Conservation (phyloP, 2,329 filamentous ascomycete species). For the Peltaster fructicola region DNA sequence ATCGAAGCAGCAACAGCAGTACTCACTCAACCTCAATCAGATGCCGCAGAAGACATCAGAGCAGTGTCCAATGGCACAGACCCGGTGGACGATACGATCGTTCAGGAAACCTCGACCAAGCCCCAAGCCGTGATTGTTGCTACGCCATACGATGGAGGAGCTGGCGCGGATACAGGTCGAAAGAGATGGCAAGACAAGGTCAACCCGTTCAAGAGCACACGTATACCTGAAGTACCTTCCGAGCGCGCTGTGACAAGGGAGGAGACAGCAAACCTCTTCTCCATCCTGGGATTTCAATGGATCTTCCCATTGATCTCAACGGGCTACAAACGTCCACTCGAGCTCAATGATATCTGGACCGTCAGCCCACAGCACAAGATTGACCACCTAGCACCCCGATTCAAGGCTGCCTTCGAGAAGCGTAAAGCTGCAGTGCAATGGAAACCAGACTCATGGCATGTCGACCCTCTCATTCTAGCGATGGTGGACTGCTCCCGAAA, state of each 20-base stretch:
- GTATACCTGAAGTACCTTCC: constrained; percentile 37
- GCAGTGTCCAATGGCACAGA: too few relatives aligned
- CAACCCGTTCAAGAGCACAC: constrained; percentile 31
- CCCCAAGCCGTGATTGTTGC: too few relatives aligned
- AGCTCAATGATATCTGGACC: constrained; percentile 71
- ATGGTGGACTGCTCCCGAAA: too few relatives aligned
- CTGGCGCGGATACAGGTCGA: too few relatives aligned
- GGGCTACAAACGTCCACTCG: constrained; percentile 70
- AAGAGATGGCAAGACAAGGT: constrained; percentile 46
- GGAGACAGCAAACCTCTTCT: constrained; percentile 55
- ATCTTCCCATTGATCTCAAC: constrained; percentile 71
- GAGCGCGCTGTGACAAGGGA: constrained; percentile 45
- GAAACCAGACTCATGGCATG: constrained; percentile 45
- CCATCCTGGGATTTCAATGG: constrained; percentile 70
- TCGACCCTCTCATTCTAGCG: too few relatives aligned
- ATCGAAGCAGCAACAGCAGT: too few relatives aligned
- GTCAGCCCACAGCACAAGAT: constrained; percentile 69
- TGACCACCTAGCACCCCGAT: constrained; percentile 46
- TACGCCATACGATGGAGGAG: too few relatives aligned
- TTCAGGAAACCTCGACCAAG: too few relatives aligned
- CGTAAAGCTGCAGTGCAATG: too few relatives aligned
- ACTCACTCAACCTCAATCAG: too few relatives aligned
- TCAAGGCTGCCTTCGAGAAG: constrained; percentile 51
- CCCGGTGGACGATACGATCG: too few relatives aligned
- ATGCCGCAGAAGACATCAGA: too few relatives aligned